phyloP scores from a whole-genome alignment of 2,329 filamentous ascomycete genomes.

The Zymoseptoria brevis region DNA sequence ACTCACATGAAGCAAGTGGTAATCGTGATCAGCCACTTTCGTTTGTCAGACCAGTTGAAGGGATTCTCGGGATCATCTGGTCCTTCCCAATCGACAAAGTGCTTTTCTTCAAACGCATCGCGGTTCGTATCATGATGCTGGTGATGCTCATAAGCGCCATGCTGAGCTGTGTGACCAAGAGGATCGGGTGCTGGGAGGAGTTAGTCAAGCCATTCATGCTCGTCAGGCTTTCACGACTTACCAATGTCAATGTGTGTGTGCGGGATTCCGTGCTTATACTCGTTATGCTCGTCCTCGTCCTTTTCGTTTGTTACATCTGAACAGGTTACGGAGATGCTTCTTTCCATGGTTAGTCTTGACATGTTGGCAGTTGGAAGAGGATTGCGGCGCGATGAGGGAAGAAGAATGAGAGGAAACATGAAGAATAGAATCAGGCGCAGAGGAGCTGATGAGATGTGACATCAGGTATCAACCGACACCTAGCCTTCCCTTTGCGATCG shows the following conservation, averaged over 20 bases:
- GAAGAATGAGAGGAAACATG: neutral
- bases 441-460: neutral
- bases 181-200: neutral
- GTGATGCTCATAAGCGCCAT: neutral
- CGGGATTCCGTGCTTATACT: neutral
- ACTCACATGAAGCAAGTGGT: slow-evolving; percentile 23
- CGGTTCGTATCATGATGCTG: neutral
- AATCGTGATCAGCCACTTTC: slow-evolving; percentile 26
- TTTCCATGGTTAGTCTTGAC: neutral
- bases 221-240: neutral
- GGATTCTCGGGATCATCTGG: slow-evolving; percentile 19
- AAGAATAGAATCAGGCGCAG: neutral
- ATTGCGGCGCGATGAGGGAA: neutral
- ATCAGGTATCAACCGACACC: neutral
- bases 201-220: neutral
- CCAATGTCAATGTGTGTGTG: neutral
- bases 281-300: neutral
- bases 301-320: neutral
- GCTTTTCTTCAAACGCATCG: neutral
- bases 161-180: neutral
- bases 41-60: slow-evolving; percentile 23
- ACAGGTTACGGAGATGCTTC: neutral
- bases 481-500: neutral
- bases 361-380: neutral
- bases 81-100: slow-evolving; percentile 17